Conservation (phyloP, 1,284 basidiomycete species). For the Trametes versicolor region DNA sequence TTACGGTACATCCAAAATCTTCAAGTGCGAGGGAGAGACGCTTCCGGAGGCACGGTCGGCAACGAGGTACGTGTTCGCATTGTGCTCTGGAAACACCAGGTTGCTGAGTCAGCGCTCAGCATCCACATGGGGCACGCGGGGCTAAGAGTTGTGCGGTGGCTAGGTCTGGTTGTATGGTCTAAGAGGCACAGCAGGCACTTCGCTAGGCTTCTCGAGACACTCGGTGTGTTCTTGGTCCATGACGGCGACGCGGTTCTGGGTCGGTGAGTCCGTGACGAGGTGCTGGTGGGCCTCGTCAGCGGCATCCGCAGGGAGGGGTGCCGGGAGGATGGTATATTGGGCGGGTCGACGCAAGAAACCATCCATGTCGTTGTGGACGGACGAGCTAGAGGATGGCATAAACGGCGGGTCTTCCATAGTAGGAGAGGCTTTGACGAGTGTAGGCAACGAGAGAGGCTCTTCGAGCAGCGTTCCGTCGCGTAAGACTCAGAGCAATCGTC, state of each 20-base stretch:
- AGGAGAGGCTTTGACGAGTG: constrained; percentile 65
- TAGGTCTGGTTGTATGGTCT: too few species aligned
- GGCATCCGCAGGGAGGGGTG: constrained; percentile 63
- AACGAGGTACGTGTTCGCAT: too few species aligned
- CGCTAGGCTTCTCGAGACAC: too few species aligned
- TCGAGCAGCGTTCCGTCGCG: constrained; percentile 50
- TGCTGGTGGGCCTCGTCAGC: constrained; percentile 54
- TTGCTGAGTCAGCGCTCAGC: too few species aligned
- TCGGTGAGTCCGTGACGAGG: constrained; percentile 71
- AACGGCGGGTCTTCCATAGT: constrained; percentile 52
- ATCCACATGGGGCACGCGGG: too few species aligned
- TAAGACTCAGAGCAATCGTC: constrained; percentile 48
- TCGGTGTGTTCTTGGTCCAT: constrained; percentile 71
- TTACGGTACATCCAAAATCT: too few species aligned
- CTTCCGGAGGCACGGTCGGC: too few species aligned
- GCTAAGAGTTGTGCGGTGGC: too few species aligned
- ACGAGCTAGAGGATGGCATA: constrained; percentile 38
- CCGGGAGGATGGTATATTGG: constrained; percentile 68
- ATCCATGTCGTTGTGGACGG: constrained; percentile 46
- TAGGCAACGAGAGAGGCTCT: constrained; percentile 68
- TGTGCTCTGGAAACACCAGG: too few species aligned
- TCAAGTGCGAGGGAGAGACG: too few species aligned
- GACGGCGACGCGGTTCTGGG: constrained; percentile 75
- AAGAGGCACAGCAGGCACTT: too few species aligned
- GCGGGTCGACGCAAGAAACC: constrained; percentile 58